Evolutionary conservation across 140 eudicot species (phyloP).

Genomic region (Flaveria floridana): DNA sequence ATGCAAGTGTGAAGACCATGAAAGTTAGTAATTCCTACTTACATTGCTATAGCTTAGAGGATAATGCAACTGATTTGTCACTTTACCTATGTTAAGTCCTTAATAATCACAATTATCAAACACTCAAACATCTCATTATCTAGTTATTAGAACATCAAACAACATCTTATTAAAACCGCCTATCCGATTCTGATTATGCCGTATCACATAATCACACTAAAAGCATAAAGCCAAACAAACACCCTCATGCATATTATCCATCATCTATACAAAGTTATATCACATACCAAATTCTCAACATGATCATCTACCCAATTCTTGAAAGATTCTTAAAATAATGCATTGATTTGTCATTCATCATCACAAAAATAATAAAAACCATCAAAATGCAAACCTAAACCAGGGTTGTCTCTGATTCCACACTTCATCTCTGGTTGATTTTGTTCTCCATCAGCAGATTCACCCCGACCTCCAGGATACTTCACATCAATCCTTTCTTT

Average conservation of each 20-base stretch:
- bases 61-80: too few species aligned
- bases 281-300: not conserved
- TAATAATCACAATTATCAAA: not conserved
- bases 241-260: too few species aligned
- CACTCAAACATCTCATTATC: not conserved
- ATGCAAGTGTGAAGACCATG: not conserved
- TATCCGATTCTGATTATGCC: too few species aligned
- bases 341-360: not conserved
- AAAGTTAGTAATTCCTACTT: not conserved
- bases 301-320: not conserved
- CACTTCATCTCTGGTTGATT: constrained; percentile 47
- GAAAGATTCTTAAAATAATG: not conserved
- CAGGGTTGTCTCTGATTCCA: constrained; percentile 84
- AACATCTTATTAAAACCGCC: not conserved
- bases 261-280: not conserved
- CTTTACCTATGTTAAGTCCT: too few species aligned
- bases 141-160: not conserved
- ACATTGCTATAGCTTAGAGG: not conserved
- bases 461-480: constrained; percentile 54
- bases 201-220: not conserved
- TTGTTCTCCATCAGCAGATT: constrained; percentile 42
- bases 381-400: constrained; percentile 52
- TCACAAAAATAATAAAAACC: not conserved
- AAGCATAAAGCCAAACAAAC: not conserved
- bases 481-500: constrained; percentile 30